Percentiles rank a stretch among this genome's conserved stretches.
These are phyloP conservation scores for Bolboschoenoplectus hybrid DNA, from an alignment of 202 grass and related monocot genomes.

Conservation along the genomic window DNA sequence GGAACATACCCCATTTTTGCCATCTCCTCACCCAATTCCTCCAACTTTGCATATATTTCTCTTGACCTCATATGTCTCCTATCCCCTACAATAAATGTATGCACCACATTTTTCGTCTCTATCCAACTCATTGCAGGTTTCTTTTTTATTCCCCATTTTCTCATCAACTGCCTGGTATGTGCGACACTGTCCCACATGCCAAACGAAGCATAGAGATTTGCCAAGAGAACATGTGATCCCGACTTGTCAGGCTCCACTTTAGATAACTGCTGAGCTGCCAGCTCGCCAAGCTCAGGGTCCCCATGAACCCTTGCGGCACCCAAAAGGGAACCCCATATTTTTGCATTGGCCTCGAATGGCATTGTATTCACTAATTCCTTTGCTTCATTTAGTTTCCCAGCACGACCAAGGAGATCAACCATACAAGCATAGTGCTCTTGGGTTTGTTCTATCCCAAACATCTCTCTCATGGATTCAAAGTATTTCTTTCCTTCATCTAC, in stretches of 20 bases:
- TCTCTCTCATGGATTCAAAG: constrained; percentile 84
- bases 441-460: constrained; percentile 72
- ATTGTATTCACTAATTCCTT: constrained; percentile 76
- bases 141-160: constrained; percentile 67
- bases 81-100: constrained; percentile 84
- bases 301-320: constrained; percentile 72
- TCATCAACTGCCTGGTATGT: constrained; percentile 73
- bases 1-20: constrained; percentile 73
- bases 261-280: constrained; percentile 76
- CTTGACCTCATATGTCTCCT: constrained; percentile 64
- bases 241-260: constrained; percentile 77
- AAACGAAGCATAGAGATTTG: constrained; percentile 79
- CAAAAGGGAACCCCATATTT: constrained; percentile 80
- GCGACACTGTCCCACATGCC: constrained; percentile 76
- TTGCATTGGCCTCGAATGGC: constrained; percentile 72
- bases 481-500: constrained; percentile 71
- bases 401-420: constrained; percentile 89
- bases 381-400: constrained; percentile 75
- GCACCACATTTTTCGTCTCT: constrained; percentile 77
- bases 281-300: constrained; percentile 61
- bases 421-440: constrained; percentile 93
- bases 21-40: constrained; percentile 76
- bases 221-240: constrained; percentile 82
- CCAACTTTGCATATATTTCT: constrained; percentile 84
- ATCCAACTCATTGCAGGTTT: constrained; percentile 94